These are phyloP conservation scores for Verbena officinalis DNA, from an alignment of 257 asterid genomes.

Conservation along the genomic window DNA sequence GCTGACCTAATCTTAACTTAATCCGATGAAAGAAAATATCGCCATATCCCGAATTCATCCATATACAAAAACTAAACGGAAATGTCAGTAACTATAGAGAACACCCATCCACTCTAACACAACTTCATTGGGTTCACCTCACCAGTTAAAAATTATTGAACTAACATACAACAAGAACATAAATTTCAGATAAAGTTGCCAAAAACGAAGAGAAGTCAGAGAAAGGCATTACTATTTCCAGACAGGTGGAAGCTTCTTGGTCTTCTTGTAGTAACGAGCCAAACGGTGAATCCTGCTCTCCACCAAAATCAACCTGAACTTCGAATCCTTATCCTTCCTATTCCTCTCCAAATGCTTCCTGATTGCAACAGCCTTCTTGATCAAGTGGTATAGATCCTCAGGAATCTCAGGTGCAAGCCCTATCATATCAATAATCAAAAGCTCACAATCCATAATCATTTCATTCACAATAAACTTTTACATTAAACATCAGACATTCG, in stretches of 20 bases:
- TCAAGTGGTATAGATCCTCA: slow-evolving; percentile 53
- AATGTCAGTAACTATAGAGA: background rate
- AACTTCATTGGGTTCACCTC: background rate
- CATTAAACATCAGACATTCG: background rate
- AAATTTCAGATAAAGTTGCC: background rate
- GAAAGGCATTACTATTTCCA: slow-evolving; percentile 51
- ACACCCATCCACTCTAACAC: background rate
- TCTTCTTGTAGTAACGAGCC: slow-evolving; percentile 58
- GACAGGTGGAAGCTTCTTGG: slow-evolving; percentile 63
- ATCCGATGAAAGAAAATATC: too few relatives aligned
- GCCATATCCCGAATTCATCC: too few relatives aligned
- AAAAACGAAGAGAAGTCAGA: background rate
- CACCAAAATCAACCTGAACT: slow-evolving; percentile 53
- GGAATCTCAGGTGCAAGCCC: slow-evolving; percentile 61
- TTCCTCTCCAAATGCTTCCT: slow-evolving; percentile 62
- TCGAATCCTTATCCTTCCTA: slow-evolving; percentile 54
- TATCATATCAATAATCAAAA: background rate
- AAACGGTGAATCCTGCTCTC: slow-evolving; percentile 59
- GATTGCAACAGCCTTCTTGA: slow-evolving; percentile 58
- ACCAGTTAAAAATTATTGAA: too few relatives aligned
- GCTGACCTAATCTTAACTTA: background rate
- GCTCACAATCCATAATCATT: background rate
- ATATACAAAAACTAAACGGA: background rate
- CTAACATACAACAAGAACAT: too few relatives aligned
- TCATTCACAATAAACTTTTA: background rate